These are phyloP conservation scores for Yamadazyma buinensis DNA, from an alignment of 1,139 yeast genomes.

Conservation along the genomic window DNA sequence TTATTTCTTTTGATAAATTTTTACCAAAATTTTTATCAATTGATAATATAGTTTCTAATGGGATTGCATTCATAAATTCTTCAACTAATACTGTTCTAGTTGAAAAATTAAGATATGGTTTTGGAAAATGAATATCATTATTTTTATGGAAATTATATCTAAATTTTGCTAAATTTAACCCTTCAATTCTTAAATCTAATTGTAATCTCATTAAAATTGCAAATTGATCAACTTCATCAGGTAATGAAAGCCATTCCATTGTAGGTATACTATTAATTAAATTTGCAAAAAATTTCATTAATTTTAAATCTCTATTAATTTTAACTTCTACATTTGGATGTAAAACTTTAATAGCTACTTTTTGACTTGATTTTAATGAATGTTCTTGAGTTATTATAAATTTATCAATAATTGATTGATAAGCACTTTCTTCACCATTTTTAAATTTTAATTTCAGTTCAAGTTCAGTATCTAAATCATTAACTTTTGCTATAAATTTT, in stretches of 20 bases:
- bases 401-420: conserved; percentile 28
- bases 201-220: conserved; percentile 82
- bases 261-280: conserved; percentile 73
- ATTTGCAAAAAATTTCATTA: conserved; percentile 78
- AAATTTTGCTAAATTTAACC: conserved; percentile 71
- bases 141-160: conserved; percentile 55
- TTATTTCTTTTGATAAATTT: conserved; percentile 66
- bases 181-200: conserved; percentile 86
- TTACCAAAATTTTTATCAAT: conserved; percentile 42
- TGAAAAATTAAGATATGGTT: conserved; percentile 63
- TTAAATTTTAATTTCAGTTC: conserved; percentile 14
- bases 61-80: conserved; percentile 77
- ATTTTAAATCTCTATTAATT: conserved; percentile 75
- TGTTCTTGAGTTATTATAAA: conserved; percentile 36
- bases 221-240: conserved; percentile 91
- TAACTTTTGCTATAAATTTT: conserved; percentile 35
- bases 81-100: conserved; percentile 79
- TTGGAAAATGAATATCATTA: conserved; percentile 75
- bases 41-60: conserved; percentile 65
- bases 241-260: conserved; percentile 96
- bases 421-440: conserved; percentile 5
- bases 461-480: conserved; percentile 21
- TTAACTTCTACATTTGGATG: conserved; percentile 80
- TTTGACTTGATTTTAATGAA: conserved; percentile 41
- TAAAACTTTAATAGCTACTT: conserved; percentile 86